Base-by-base conservation (phyloP, 192 early-diverging fungal genomes). In the Rhizophlyctis rosea region DNA sequence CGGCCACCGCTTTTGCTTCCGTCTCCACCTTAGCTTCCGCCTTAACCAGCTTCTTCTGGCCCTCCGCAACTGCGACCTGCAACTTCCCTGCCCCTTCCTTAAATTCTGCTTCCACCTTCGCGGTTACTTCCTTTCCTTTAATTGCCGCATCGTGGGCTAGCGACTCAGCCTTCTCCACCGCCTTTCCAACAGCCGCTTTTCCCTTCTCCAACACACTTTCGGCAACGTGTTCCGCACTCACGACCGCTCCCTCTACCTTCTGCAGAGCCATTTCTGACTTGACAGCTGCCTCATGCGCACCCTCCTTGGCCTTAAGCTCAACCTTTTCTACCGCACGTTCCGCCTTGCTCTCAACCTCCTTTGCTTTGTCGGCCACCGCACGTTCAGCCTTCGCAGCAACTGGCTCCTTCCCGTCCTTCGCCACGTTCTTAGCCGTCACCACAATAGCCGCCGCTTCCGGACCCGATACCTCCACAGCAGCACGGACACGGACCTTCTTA, bases 401-500 rank as follows among this genome's bases (percentile, higher is more conserved):
- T 5, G 39, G 36, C 18, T 50, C 32, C 14, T 25, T 54, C 51
- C 51, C 39, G 31, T 68, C 60, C 18, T 27, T 64, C 36, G 16
- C 18, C 18, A 57, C 44, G 13, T 2, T 21, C 50, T 52, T 35
- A 9, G 13, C 47, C 21, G 34, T 34, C 13, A 50, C n/a, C n/a
- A n/a, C n/a, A n/a, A n/a, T n/a, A n/a, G n/a, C n/a, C n/a, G n/a
- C n/a, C n/a, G n/a, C n/a, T n/a, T n/a, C n/a, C n/a, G n/a, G n/a
- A n/a, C n/a, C n/a, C n/a, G n/a, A n/a, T n/a, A n/a, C n/a, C n/a
- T n/a, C n/a, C n/a, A 35, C 47, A 30, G n/a, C 32, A 0, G 3
- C 50, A 35, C 14, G 52, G 14, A 58, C 21, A 57, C 23, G 60
- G 50, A 54, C 28, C 58, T 70, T n/a, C 9, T 18, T 7, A 18